Evolutionary conservation across 1,284 basidiomycete species (phyloP).

Genomic region (Rhodotorula sp.): DNA sequence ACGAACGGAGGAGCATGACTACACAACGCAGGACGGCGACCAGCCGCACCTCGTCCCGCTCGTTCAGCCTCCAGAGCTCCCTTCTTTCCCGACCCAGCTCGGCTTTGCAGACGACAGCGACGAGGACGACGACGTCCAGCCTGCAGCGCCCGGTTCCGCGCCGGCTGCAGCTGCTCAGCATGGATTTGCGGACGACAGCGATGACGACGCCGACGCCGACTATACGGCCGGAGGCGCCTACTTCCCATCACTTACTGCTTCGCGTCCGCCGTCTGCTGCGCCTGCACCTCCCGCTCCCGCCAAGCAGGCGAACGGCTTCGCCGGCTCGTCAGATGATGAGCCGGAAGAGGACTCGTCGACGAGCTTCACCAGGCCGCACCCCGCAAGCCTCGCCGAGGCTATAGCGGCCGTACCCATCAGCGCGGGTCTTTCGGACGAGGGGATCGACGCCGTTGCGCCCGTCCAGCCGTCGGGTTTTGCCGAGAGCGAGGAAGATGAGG

Average conservation of each 20-base stretch:
- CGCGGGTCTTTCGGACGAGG: neutral
- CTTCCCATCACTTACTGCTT: neutral
- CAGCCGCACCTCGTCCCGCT: neutral
- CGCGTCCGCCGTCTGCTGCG: neutral
- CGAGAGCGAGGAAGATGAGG: neutral
- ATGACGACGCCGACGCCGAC: slow-evolving; percentile 8
- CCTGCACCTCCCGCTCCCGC: neutral
- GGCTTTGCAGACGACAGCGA: slow-evolving; percentile 1
- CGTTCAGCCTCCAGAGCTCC: too few species aligned
- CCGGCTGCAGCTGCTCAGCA: neutral
- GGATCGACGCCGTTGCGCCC: neutral
- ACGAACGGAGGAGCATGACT: too few species aligned
- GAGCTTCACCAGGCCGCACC: too few species aligned
- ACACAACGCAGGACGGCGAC: neutral
- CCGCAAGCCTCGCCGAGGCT: neutral
- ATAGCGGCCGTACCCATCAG: neutral
- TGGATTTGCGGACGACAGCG: slow-evolving; percentile 1
- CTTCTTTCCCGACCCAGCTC: neutral
- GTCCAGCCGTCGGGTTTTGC: neutral
- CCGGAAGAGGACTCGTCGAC: neutral
- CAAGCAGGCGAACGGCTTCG: slow-evolving; percentile 1
- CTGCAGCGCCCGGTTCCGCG: neutral
- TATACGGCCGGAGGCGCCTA: neutral
- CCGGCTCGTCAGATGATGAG: neutral
- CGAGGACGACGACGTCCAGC: neutral